Evolutionary conservation across 1,284 basidiomycete genomes (phyloP), one percentile per base, ranked within the genome.

Genomic region (Sanghuangporus sanghuang): DNA sequence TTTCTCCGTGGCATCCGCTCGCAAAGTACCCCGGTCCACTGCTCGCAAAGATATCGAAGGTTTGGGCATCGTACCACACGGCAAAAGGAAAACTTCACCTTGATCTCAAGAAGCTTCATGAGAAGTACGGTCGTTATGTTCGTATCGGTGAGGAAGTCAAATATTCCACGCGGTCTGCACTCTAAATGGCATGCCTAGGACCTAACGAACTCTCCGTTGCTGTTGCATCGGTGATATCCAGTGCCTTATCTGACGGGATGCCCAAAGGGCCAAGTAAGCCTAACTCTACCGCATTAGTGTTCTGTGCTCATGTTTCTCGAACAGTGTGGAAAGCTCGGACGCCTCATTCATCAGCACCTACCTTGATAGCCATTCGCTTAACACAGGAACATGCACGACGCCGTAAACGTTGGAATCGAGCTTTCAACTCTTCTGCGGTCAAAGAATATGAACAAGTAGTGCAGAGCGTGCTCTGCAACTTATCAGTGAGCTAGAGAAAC

Each of bases 331-430:
- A 21, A 27, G 46, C 40, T 5, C 58, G 58, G 14, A 52, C 21
- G 3, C 11, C 8, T 9, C n/a, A 6, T 8, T 54, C 39, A 7
- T 6, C 16, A 6, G 32, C 38, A n/a, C 52, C 61, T 21, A 16
- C 61, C 21, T 36, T 62, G 9, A 62, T 64, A 18, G 40, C 42
- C 21, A 69, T 73, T 7, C 73, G 73, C 11, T 71, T 78, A 67
- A 65, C 72, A 21, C 70, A 71, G 23, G 73, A 75, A 40, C 80
- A 81, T 65, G 71, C 74, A 3, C 70, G 72, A 11, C 69, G 75
- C 39, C 76, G 80, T 39, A 73, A 73, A 57, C 73, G 73, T 8
- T 81, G 80, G 80, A 77, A 73, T 64, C 72, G 74, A 42, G 80
- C 74, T 6, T 79, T 80, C 67, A 75, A 70, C 57, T 71, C 72